Evolutionary conservation across 106 monocot species (phyloP).

Genomic region (Ottelia alismoides): DNA sequence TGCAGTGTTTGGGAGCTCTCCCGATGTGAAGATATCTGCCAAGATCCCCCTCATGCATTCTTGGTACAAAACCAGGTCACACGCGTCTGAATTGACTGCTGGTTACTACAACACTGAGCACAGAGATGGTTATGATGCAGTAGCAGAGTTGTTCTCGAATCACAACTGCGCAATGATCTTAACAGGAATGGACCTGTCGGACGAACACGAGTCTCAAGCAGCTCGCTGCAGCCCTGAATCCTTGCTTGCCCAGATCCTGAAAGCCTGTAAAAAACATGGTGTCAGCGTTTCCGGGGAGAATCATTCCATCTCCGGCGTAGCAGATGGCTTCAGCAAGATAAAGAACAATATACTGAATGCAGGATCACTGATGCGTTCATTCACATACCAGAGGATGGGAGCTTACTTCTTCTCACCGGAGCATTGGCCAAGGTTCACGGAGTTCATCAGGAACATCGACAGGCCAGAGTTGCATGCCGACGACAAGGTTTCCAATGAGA

Average conservation of each 20-base stretch:
- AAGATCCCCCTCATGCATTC: constrained; percentile 49
- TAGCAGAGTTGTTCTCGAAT: constrained; percentile 34
- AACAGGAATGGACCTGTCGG: constrained; percentile 30
- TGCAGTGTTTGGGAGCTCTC: constrained; percentile 17
- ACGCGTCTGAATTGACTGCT: constrained; percentile 38
- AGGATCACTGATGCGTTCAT: constrained; percentile 3
- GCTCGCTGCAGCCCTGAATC: constrained; percentile 27
- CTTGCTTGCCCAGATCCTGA: constrained; percentile 32
- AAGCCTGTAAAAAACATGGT: constrained; percentile 27
- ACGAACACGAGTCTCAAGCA: constrained; percentile 12
- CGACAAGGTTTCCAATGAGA: not conserved
- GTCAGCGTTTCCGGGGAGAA: constrained; percentile 55
- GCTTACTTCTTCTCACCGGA: constrained; percentile 20
- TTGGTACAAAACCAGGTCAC: constrained; percentile 38
- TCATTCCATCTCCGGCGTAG: constrained; percentile 2
- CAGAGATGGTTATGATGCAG: constrained; percentile 39
- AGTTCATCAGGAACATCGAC: constrained; percentile 5
- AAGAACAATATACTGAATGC: constrained; percentile 13
- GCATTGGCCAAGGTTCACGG: constrained; percentile 12
- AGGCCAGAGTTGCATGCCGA: constrained; percentile 3
- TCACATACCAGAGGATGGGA: constrained; percentile 49
- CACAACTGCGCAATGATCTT: constrained; percentile 29
- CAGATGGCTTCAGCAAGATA: constrained; percentile 16
- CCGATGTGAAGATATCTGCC: constrained; percentile 18
- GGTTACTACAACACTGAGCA: constrained; percentile 41